These are phyloP conservation scores for Emericellopsis cladophorae DNA, from an alignment of 2,329 filamentous ascomycete species.

Conservation along the genomic window DNA sequence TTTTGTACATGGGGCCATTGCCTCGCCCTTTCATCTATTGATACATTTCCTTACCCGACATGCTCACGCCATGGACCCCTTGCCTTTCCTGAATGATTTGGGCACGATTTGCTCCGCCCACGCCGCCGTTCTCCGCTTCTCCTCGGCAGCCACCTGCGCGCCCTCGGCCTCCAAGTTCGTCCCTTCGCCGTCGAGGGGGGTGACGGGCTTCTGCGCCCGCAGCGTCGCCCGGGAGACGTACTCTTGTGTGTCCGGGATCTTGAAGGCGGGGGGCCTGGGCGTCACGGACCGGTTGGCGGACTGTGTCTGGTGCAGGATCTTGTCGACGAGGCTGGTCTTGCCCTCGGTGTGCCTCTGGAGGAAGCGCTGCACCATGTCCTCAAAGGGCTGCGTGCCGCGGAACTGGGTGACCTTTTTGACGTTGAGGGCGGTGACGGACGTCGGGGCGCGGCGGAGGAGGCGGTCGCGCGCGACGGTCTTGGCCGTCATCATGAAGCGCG, in stretches of 20 bases:
- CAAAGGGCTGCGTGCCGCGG: constrained; percentile 54
- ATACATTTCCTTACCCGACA: constrained; percentile 4
- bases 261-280: neutral
- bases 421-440: constrained; percentile 65
- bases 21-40: too few species aligned
- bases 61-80: neutral
- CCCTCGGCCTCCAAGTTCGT: neutral
- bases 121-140: constrained; percentile 17
- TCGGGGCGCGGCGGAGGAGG: constrained; percentile 42
- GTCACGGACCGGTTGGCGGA: constrained; percentile 3
- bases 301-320: neutral
- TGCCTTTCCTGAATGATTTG: constrained; percentile 9
- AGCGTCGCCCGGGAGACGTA: constrained; percentile 7
- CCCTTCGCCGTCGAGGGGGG: neutral
- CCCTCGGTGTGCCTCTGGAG: constrained; percentile 8
- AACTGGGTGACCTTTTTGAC: constrained; percentile 77
- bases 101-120: constrained; percentile 12
- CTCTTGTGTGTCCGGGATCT: neutral
- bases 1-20: too few species aligned
- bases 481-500: constrained; percentile 89
- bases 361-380: constrained; percentile 43
- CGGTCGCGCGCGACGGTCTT: constrained; percentile 61
- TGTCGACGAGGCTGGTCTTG: constrained; percentile 1
- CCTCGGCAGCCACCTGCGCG: constrained; percentile 11
- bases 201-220: constrained; percentile 8